A percentile compares a stretch with the other conserved stretches of the same genome.
Evolutionary conservation across 371 early-diverging fungal genomes (phyloP).

Genomic region (Mucor lusitanicus): DNA sequence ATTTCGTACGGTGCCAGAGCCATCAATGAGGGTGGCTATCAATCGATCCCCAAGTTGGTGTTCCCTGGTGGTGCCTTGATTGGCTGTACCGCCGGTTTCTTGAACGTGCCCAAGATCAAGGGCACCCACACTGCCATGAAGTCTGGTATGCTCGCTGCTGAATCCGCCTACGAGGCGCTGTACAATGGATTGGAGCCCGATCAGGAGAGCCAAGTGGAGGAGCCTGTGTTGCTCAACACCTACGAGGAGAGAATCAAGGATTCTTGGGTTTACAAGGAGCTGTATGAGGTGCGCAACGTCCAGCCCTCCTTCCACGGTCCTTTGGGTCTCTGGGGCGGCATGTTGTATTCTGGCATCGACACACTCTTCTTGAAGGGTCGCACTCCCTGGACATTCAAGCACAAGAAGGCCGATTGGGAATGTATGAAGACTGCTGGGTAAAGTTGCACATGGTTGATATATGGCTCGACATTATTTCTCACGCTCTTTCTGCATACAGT

Average conservation of each 20-base stretch:
- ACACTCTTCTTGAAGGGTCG: slow-evolving; percentile 87
- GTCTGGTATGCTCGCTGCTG: slow-evolving; percentile 91
- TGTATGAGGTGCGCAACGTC: slow-evolving; percentile 89
- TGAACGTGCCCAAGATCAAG: slow-evolving; percentile 98
- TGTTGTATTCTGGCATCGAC: slow-evolving; percentile 89
- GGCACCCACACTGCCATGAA: slow-evolving; percentile 99
- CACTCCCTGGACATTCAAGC: slow-evolving; percentile 93
- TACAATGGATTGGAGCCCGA: slow-evolving; percentile 36
- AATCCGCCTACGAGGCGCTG: slow-evolving; percentile 77
- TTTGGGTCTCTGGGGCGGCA: slow-evolving; percentile 88
- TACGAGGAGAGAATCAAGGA: slow-evolving; percentile 85
- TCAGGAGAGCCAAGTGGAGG: slow-evolving; percentile 25
- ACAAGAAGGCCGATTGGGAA: slow-evolving; percentile 84
- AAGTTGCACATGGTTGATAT: neutral
- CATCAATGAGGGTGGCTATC: slow-evolving; percentile 93
- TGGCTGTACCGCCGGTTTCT: slow-evolving; percentile 95
- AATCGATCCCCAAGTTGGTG: slow-evolving; percentile 91
- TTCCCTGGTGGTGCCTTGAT: slow-evolving; percentile 98
- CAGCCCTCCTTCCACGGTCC: slow-evolving; percentile 93
- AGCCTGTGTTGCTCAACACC: slow-evolving; percentile 52
- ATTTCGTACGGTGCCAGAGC: slow-evolving; percentile 96
- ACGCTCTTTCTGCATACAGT: slow-evolving; percentile 18
- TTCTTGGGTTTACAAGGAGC: slow-evolving; percentile 94
- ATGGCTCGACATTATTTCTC: neutral
- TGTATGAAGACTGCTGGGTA: slow-evolving; percentile 71